These are phyloP conservation scores for Endocalyx cinctus DNA, from an alignment of 2,329 filamentous ascomycete species.

Conservation along the genomic window DNA sequence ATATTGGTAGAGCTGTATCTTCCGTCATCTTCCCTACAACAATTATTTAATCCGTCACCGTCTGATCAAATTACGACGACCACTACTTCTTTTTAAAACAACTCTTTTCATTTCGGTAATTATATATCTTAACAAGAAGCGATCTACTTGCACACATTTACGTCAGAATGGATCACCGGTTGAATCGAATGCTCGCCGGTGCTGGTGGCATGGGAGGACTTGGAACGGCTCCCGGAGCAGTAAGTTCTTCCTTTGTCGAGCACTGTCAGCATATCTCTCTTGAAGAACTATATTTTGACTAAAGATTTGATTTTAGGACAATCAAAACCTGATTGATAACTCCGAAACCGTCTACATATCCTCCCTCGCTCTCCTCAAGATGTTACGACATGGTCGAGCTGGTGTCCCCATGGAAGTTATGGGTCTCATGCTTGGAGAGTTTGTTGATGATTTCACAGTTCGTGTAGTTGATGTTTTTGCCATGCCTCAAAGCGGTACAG, in stretches of 20 bases:
- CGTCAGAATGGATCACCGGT: conserved; percentile 76
- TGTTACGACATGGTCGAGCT: conserved; percentile 94
- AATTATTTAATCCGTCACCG: background rate
- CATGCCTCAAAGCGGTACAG: conserved; percentile 98
- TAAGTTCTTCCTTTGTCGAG: conserved; percentile 38
- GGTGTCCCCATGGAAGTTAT: conserved; percentile 99
- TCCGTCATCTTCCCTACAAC: conserved; percentile 6
- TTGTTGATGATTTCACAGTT: conserved; percentile 98
- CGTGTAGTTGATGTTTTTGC: conserved; percentile 98
- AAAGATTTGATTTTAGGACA: conserved; percentile 58
- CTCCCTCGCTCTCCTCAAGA: conserved; percentile 93
- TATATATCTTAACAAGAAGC: too few species aligned
- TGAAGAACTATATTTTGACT: conserved; percentile 15
- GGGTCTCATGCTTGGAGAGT: conserved; percentile 98
- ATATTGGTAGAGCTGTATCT: conserved; percentile 12
- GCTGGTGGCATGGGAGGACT: conserved; percentile 62
- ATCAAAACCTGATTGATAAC: conserved; percentile 90
- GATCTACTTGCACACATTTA: conserved; percentile 2
- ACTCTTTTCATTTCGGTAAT: background rate
- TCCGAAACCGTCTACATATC: conserved; percentile 99
- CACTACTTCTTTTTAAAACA: background rate
- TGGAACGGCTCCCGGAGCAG: conserved; percentile 55
- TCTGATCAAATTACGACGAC: background rate
- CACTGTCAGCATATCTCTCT: too few species aligned
- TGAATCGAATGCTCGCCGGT: conserved; percentile 82